Percentiles rank a stretch among this genome's conserved stretches.
Evolutionary conservation across 805 yeast species (phyloP).

Genomic region (Hanseniaspora guilliermondii): DNA sequence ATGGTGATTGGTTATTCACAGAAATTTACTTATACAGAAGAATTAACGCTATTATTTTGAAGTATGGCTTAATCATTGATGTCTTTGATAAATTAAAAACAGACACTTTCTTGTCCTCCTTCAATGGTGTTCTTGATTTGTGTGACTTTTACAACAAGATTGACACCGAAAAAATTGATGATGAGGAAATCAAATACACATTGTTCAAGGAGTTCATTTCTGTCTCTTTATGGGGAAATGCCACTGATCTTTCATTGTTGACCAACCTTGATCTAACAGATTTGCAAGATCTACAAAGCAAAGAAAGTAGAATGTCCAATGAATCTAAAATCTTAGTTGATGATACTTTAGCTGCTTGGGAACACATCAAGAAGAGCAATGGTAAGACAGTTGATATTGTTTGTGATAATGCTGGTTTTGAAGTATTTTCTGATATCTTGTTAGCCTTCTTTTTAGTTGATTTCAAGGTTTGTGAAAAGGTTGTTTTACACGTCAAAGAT

Average conservation of each 20-base stretch:
- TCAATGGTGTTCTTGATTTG: constrained; percentile 66
- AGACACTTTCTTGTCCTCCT: constrained; percentile 61
- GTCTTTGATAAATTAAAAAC: constrained; percentile 60
- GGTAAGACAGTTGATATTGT: constrained; percentile 55
- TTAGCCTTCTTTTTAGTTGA: constrained; percentile 58
- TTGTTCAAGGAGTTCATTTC: constrained; percentile 76
- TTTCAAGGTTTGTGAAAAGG: constrained; percentile 45
- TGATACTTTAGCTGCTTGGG: constrained; percentile 63
- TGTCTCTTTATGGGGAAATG: constrained; percentile 94
- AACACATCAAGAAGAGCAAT: constrained; percentile 26
- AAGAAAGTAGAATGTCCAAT: constrained; percentile 68
- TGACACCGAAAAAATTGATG: constrained; percentile 27
- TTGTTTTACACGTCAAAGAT: constrained; percentile 75
- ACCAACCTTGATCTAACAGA: constrained; percentile 85
- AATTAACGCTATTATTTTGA: constrained; percentile 23
- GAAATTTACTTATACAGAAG: constrained; percentile 77
- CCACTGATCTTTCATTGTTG: constrained; percentile 82
- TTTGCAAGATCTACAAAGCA: constrained; percentile 82
- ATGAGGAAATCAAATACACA: constrained; percentile 29
- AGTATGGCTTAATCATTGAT: constrained; percentile 42
- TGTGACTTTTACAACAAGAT: constrained; percentile 31
- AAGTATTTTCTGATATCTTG: constrained; percentile 73
- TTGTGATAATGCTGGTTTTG: constrained; percentile 90
- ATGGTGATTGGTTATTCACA: constrained; percentile 81
- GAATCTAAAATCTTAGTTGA: constrained; percentile 67